Evolutionary conservation across 2,329 filamentous ascomycete genomes (phyloP), one percentile per base, ranked within the genome.

Genomic region (Calonectria hongkongensis): DNA sequence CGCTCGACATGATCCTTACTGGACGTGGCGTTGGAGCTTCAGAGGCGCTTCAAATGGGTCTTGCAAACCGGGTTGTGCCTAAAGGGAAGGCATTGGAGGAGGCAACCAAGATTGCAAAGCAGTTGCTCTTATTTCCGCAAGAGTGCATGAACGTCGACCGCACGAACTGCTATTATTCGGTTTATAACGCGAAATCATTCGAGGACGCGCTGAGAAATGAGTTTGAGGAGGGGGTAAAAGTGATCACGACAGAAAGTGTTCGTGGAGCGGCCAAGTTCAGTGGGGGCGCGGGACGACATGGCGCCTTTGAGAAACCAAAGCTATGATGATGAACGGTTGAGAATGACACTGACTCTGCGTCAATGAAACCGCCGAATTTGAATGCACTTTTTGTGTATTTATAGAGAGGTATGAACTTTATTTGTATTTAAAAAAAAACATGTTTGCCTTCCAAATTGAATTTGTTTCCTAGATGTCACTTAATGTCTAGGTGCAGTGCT

Each of bases 1-100:
- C 89, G 0, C 73, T 91, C 68, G 89, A 91, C 78, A 88, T 91
- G 86, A 89, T 91, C 18, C 81, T 91, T 6, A 91, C 89, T 0
- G 89, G 90, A 0, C 81, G 88, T 0, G 76, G 84, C 0, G 87
- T 91, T 0, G 75, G 73, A 0, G 89, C 89, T 0, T 75, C 84
- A 21, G 89, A 91, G 74, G 89, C 89, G 0, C 74, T 89, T 33
- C 63, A 78, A 1, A 89, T 90, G 82, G 89, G 89, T 0, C 81
- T 91, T 9, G 89, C 86, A 10, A 90, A 87, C 76, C 82, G 89
- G 0, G 85, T 91, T 0, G 88, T 90, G 1, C 83, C 85, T 0
- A 87, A 87, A 71, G 89, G 88, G 0, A 84, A 85, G 71, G 86
- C 86, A 4, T 70, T 89, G n/a, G 83, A 86, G 8, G 88, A 88